Base-by-base conservation (phyloP, 495 filamentous ascomycete genomes). In the Pyronema domesticum region DNA sequence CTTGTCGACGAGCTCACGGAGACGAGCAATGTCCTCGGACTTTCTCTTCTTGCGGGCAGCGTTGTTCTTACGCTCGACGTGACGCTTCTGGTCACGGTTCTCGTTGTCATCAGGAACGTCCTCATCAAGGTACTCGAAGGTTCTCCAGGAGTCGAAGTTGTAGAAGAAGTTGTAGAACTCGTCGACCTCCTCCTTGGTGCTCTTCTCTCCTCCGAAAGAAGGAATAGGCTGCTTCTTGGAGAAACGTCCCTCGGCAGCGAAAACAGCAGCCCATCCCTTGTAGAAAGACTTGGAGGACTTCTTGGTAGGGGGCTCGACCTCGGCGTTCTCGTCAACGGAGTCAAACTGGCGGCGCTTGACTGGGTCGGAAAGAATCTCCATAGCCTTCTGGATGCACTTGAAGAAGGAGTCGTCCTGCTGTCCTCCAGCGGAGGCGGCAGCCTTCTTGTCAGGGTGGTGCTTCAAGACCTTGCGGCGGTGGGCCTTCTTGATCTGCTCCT, bases 121-220 rank as follows among this genome's bases (percentile, higher is more conserved):
- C 74, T 96, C 91, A 65, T 98, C 93, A 39, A 89, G 84, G 69
- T 98, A 98, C 72, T 98, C 91, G 68, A 98, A 98, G 19, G 83
- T 79, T 47, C 91, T 76, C 91, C 91, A 98, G 69, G 83, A 89
- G 76, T 98, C 93, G 63, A 98, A 91, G 74, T 88, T 88, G 76
- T 95, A 98, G 83, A 85, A 98, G 77, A 95, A 98, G 75, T 96
- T 94, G 76, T 98, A 98, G 74, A 98, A 98, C 54, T 72, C 71
- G 65, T 95, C 85, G 23, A 98, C 89, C 1, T 89, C 82, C 65
- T 93, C 83, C 68, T 86, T 82, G 63, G 80, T 78, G 62, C 79
- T 82, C 59, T 91, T 83, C 43, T 93, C 88, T 67, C 89, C 77
- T 52, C 91, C 83, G 37, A 96, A 78, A 56, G 72, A 68, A 2